Conservation (phyloP, 345 rosid species). For the Linum lewisii region DNA sequence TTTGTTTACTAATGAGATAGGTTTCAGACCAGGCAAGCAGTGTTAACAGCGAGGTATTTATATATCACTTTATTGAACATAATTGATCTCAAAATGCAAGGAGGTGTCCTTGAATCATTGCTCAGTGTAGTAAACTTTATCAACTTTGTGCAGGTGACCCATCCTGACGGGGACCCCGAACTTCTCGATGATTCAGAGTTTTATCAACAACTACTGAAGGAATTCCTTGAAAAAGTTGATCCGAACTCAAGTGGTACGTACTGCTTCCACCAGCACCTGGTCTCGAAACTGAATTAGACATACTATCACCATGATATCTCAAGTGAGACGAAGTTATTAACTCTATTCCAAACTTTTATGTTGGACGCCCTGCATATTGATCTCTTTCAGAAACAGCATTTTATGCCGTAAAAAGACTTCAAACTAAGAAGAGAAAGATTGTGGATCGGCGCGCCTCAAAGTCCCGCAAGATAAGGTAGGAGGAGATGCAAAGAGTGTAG, state of each 20-base stretch:
- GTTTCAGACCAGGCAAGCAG: constrained; percentile 19
- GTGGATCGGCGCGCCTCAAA: constrained; percentile 89
- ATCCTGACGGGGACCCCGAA: constrained; percentile 68
- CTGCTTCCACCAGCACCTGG: not conserved
- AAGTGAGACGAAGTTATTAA: not conserved
- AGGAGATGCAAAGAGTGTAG: not conserved
- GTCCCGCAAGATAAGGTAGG: constrained; percentile 76
- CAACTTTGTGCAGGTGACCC: constrained; percentile 34
- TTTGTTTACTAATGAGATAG: constrained; percentile 16
- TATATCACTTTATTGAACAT: not conserved
- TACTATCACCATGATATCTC: not conserved
- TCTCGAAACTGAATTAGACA: not conserved
- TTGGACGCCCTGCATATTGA: constrained; percentile 6
- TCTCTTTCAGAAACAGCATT: constrained; percentile 50
- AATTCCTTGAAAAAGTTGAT: constrained; percentile 71
- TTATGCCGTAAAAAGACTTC: constrained; percentile 59
- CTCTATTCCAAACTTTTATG: not conserved
- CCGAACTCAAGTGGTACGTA: constrained; percentile 53
- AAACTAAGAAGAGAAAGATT: constrained; percentile 72
- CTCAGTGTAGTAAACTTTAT: not conserved
- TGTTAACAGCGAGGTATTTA: constrained; percentile 41
- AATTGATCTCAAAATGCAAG: not conserved
- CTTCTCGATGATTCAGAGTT: constrained; percentile 83
- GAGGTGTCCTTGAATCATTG: not conserved
- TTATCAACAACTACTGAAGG: constrained; percentile 75